Evolutionary conservation across 352 stramenopile genomes (phyloP).

Genomic region (Phytophthora pistaciae): DNA sequence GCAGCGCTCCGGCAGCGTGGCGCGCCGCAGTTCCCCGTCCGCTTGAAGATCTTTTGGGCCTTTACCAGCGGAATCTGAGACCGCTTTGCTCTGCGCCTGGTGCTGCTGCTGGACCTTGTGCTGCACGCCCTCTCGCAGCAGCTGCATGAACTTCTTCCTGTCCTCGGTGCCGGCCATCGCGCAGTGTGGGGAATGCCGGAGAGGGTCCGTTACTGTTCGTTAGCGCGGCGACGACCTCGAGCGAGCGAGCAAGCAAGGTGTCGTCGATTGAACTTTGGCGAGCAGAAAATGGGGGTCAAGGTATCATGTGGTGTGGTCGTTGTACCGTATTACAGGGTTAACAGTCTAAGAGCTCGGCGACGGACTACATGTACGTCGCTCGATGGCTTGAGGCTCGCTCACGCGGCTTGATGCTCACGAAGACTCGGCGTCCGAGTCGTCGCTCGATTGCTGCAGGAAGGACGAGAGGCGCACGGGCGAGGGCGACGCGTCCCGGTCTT

Average conservation of each 20-base stretch:
- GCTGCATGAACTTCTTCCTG: conserved; percentile 55
- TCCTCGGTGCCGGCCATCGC: conserved; percentile 35
- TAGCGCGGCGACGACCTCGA: conserved; percentile 1
- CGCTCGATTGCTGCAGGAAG: conserved; percentile 86
- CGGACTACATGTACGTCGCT: background rate
- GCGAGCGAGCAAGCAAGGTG: background rate
- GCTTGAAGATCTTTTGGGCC: conserved; percentile 13
- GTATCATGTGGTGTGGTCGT: conserved; percentile 18
- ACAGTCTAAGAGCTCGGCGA: conserved; percentile 26
- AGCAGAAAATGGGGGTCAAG: conserved; percentile 30
- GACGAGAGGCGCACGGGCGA: conserved; percentile 88
- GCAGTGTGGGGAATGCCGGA: conserved; percentile 7
- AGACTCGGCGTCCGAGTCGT: conserved; percentile 33
- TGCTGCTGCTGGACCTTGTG: conserved; percentile 49
- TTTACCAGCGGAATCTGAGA: conserved; percentile 15
- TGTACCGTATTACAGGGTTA: conserved; percentile 18
- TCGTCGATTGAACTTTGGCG: conserved; percentile 6
- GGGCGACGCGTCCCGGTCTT: conserved; percentile 50
- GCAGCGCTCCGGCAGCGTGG: conserved; percentile 19
- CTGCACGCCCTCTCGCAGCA: conserved; percentile 73
- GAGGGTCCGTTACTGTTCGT: conserved; percentile 2
- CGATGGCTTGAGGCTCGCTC: background rate
- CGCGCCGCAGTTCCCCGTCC: conserved; percentile 21
- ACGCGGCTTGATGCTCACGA: conserved; percentile 7
- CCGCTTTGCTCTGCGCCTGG: conserved; percentile 21